A percentile compares a stretch with the other conserved stretches of the same genome.
Evolutionary conservation across 768 basidiomycete genomes (phyloP).

Genomic region (Gymnopilus dilepis): DNA sequence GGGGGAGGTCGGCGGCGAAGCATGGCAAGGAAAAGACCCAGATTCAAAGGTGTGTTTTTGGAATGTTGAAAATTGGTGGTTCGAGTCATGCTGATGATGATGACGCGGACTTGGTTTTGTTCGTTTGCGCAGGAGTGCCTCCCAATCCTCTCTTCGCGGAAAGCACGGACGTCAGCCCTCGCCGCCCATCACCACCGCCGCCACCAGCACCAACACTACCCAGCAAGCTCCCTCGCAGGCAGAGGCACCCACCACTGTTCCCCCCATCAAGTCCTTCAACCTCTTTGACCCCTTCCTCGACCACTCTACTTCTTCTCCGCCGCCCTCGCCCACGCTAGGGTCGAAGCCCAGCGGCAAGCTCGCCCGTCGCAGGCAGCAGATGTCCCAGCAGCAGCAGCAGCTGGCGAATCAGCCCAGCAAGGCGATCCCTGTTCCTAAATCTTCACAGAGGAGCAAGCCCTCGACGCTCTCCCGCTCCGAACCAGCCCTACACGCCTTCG

Average conservation of each 20-base stretch:
- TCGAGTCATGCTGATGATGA: slow-evolving; percentile 2
- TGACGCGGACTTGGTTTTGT: no score
- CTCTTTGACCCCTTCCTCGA: slow-evolving; percentile 50
- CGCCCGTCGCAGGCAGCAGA: slow-evolving; percentile 58
- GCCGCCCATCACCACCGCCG: slow-evolving; percentile 50
- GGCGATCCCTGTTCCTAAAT: slow-evolving; percentile 53
- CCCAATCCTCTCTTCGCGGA: slow-evolving; percentile 46
- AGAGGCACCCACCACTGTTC: slow-evolving; percentile 64
- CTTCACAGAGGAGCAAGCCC: slow-evolving; percentile 19
- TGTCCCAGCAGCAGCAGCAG: slow-evolving; percentile 27
- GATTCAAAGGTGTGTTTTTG: slow-evolving; percentile 26
- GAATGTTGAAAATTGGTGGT: not conserved
- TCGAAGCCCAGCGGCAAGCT: slow-evolving; percentile 58
- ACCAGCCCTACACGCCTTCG: slow-evolving; percentile 41
- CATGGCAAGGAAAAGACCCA: slow-evolving; percentile 34
- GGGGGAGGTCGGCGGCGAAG: slow-evolving; percentile 35
- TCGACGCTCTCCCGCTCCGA: slow-evolving; percentile 55
- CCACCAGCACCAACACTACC: slow-evolving; percentile 28
- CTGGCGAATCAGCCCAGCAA: slow-evolving; percentile 37
- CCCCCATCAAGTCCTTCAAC: slow-evolving; percentile 50
- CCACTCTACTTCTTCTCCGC: slow-evolving; percentile 29
- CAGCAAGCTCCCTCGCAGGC: slow-evolving; percentile 60
- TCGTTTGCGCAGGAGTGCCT: slow-evolving; percentile 45
- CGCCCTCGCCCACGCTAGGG: slow-evolving; percentile 46
- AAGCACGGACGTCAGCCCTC: slow-evolving; percentile 67